Percentiles rank a stretch among this genome's conserved stretches.
phyloP scores from a whole-genome alignment of 768 basidiomycete species.

The Suillus bovinus region DNA sequence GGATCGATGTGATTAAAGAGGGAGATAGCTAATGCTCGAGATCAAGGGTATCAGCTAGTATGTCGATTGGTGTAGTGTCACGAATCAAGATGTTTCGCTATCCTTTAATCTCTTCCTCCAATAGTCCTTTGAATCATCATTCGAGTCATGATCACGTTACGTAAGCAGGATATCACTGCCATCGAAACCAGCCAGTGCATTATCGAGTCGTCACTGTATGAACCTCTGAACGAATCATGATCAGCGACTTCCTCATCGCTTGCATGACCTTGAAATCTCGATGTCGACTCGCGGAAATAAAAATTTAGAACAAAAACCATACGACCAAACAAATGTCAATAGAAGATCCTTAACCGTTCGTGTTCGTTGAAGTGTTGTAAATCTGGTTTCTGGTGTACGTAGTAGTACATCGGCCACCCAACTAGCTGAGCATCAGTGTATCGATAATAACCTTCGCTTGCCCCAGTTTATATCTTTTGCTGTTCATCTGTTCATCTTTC shows the following conservation, averaged over 20 bases:
- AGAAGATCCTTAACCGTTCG: slow-evolving; percentile 7
- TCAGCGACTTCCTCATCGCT: neutral
- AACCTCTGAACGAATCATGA: neutral
- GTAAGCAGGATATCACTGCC: slow-evolving; percentile 4
- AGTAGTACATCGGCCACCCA: slow-evolving; percentile 3
- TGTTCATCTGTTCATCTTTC: neutral
- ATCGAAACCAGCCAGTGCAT: neutral
- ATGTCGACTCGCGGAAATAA: neutral
- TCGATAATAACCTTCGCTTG: neutral
- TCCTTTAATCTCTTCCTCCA: slow-evolving; percentile 1
- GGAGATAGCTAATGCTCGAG: slow-evolving; percentile 1
- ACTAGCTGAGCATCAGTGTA: neutral
- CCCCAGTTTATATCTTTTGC: neutral
- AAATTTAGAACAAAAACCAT: slow-evolving; percentile 3
- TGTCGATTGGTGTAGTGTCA: neutral
- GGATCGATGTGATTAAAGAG: neutral
- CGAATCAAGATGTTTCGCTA: neutral
- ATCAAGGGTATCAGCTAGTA: slow-evolving; percentile 5
- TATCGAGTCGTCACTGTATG: neutral
- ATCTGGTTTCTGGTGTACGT: slow-evolving; percentile 3
- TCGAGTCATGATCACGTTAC: slow-evolving; percentile 8
- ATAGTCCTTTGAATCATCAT: slow-evolving; percentile 10
- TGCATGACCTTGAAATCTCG: neutral
- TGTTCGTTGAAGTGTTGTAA: neutral
- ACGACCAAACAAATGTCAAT: slow-evolving; percentile 29